Conservation (phyloP, 352 stramenopile species). For the Globisporangium cylindrosporum region DNA sequence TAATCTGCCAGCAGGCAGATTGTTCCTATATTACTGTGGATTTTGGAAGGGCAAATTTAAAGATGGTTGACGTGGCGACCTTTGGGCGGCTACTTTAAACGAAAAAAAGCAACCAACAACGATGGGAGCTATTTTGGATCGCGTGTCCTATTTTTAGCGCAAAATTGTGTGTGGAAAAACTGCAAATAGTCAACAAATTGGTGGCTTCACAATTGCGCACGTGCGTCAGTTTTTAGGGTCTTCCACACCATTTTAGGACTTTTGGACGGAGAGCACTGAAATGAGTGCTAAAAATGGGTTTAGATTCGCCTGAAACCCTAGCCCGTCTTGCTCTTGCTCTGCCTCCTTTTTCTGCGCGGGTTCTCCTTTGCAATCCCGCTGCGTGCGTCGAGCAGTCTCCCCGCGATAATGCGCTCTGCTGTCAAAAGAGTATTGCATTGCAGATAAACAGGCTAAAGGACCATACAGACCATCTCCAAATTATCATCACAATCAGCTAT, state of each 20-base stretch:
- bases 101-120: neutral
- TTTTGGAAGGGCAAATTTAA: too few species aligned
- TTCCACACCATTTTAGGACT: neutral
- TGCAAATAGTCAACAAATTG: neutral
- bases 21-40: too few species aligned
- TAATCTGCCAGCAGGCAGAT: too few species aligned
- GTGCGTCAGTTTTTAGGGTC: neutral
- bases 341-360: neutral
- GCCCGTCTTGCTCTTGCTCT: neutral
- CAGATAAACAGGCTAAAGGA: neutral
- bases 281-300: neutral
- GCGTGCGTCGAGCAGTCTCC: neutral
- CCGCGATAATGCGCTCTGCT: neutral
- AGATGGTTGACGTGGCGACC: neutral
- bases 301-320: neutral
- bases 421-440: neutral
- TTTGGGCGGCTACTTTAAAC: neutral
- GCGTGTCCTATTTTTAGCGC: neutral
- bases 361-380: conserved; percentile 6
- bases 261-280: neutral
- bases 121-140: neutral
- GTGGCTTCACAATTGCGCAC: neutral
- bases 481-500: neutral
- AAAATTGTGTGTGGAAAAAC: neutral
- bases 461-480: neutral